Evolutionary conservation across 768 basidiomycete genomes (phyloP).

Genomic region (Boletus pseudopeckii): DNA sequence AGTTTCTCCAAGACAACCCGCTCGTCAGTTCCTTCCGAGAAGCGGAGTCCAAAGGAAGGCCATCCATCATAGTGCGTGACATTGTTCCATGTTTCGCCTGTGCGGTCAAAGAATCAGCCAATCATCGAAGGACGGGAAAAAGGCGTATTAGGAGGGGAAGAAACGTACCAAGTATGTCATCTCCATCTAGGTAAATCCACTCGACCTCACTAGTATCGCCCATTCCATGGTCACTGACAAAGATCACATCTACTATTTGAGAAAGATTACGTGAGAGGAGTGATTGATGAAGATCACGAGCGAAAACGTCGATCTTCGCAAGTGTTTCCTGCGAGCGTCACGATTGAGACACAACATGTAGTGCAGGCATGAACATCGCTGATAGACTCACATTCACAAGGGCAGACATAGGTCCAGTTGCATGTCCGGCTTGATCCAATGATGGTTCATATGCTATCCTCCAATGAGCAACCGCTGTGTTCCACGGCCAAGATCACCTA

Average conservation of each 20-base stretch:
- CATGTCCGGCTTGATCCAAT: conserved; percentile 81
- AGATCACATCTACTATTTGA: conserved; percentile 82
- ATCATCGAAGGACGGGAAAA: neutral
- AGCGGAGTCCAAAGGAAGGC: conserved; percentile 86
- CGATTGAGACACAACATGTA: neutral
- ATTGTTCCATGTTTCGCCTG: conserved; percentile 26
- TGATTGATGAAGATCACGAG: conserved; percentile 60
- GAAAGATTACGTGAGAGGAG: conserved; percentile 71
- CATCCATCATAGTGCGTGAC: conserved; percentile 73
- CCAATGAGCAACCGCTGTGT: neutral
- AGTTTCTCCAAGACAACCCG: conserved; percentile 55
- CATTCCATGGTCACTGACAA: conserved; percentile 93
- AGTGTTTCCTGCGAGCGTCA: conserved; percentile 52
- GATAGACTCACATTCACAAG: conserved; percentile 59
- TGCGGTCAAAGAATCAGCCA: neutral
- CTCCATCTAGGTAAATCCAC: conserved; percentile 69
- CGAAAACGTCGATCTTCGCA: conserved; percentile 66
- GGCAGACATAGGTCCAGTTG: conserved; percentile 62
- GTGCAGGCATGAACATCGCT: neutral
- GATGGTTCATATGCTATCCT: conserved; percentile 75
- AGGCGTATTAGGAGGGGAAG: neutral
- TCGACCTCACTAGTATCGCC: conserved; percentile 79
- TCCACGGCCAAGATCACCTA: conserved; percentile 27
- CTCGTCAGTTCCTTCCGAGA: conserved; percentile 55
- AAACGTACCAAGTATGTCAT: conserved; percentile 26